These are phyloP conservation scores for Claviceps pazoutovae DNA, from an alignment of 2,329 filamentous ascomycete species.

Conservation along the genomic window DNA sequence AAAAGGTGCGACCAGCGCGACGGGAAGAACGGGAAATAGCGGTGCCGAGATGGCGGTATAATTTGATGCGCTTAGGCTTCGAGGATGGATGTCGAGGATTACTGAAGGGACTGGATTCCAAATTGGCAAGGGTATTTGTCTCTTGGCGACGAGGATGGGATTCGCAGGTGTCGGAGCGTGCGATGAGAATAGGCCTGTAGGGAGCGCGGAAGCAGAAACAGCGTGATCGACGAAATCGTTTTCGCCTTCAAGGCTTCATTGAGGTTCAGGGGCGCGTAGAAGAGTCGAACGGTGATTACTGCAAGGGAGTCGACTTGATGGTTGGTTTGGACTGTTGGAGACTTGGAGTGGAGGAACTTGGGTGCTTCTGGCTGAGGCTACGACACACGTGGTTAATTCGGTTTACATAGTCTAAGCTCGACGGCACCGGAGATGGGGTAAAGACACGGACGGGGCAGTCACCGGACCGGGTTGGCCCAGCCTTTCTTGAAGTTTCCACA, in stretches of 20 bases:
- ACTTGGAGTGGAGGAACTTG: neutral
- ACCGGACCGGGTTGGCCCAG: neutral
- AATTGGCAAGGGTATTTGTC: too few relatives aligned
- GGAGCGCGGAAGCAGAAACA: neutral
- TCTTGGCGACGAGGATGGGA: neutral
- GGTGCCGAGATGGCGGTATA: too few relatives aligned
- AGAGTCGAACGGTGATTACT: neutral
- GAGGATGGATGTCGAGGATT: neutral
- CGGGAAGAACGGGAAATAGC: neutral
- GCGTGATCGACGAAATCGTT: neutral
- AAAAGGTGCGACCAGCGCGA: slow-evolving; percentile 23
- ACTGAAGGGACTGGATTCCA: too few relatives aligned
- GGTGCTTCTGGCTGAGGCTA: neutral
- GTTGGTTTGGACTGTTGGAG: neutral
- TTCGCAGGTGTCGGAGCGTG: neutral
- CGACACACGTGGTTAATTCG: slow-evolving; percentile 6
- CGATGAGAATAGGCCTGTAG: neutral
- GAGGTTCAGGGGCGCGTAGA: neutral
- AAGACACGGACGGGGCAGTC: neutral
- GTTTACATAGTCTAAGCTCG: neutral
- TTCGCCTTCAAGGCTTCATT: neutral
- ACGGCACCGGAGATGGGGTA: neutral
- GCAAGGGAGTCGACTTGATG: neutral
- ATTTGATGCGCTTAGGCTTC: neutral
- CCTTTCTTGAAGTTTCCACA: too few relatives aligned